These are phyloP conservation scores for Penicillium capsulatum DNA, from an alignment of 2,329 filamentous ascomycete species.

Conservation along the genomic window DNA sequence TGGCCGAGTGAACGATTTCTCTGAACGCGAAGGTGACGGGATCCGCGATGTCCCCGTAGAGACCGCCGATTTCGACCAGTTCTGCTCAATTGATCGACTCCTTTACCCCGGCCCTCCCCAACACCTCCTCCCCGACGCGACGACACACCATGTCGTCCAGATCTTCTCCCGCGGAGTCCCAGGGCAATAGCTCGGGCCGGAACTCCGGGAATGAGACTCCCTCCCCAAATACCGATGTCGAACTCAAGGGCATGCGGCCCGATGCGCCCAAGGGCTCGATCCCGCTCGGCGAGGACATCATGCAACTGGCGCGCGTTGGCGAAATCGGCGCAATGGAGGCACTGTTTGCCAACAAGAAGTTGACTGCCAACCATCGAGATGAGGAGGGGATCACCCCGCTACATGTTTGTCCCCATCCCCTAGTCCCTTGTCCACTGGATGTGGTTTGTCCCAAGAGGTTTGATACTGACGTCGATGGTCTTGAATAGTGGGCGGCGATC, in stretches of 20 bases:
- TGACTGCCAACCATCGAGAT: constrained; percentile 77
- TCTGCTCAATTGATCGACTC: constrained; percentile 10
- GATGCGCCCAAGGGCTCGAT: constrained; percentile 33
- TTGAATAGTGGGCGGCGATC: constrained; percentile 85
- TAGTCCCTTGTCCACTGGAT: background rate
- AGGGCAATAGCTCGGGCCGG: constrained; percentile 21
- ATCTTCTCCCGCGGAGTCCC: constrained; percentile 22
- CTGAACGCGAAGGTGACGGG: background rate
- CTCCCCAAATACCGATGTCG: constrained; percentile 36
- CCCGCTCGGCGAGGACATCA: constrained; percentile 70
- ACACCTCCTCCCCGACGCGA: constrained; percentile 1
- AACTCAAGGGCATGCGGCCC: constrained; percentile 37
- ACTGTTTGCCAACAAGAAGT: constrained; percentile 78
- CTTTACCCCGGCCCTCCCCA: constrained; percentile 6
- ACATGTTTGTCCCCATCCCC: constrained; percentile 61
- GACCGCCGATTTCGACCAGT: constrained; percentile 1
- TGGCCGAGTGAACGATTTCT: too few species aligned
- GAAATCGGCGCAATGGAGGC: constrained; percentile 83
- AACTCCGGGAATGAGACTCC: constrained; percentile 29
- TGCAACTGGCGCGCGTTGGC: constrained; percentile 88
- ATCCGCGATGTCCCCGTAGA: constrained; percentile 17
- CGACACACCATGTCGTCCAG: constrained; percentile 26
- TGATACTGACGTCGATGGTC: constrained; percentile 4
- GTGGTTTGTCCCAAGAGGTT: background rate
- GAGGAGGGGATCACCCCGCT: constrained; percentile 92